Base-by-base conservation (phyloP, 2,329 filamentous ascomycete genomes). In the Botryotinia convoluta region DNA sequence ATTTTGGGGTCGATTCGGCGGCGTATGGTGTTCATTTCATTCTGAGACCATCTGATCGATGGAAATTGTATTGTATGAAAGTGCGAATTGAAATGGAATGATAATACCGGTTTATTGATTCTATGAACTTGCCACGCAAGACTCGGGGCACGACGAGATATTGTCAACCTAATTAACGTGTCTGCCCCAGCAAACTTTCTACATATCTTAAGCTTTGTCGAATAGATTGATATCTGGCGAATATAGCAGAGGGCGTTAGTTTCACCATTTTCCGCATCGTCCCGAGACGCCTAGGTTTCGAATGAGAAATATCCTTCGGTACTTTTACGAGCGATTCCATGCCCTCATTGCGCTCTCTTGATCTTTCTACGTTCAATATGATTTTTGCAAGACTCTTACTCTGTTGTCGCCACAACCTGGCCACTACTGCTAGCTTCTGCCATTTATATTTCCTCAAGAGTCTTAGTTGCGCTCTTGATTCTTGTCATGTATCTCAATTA, bases 11-110 rank as follows among this genome's bases (percentile, higher is more conserved):
- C 18, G 63, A 22, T 60, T 44, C 72, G 51, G 39, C 48, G 77
- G 77, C 77, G 77, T 77, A 75, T 64, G 76, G 77, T 74, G 77
- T 78, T 77, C 42, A 45, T 60, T 60, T 29, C 12, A 69, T 37
- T 29, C 26, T 59, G 59, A 57, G 32, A 51, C 22, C 22, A 39
- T 59, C 59, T 44, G 48, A 68, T 57, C 29, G 37, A 42, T n/a
- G 48, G 39, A 29, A 45, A 39, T 37, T 72, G 70, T 72, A 32
- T 37, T 72, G 70, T 72, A 67, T 59, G 45, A 48, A 48, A 57
- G 18, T 39, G 69, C 10, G n/a, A n/a, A 14, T 32, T 57, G 65
- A 32, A 42, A 57, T 69, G n/a, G 68, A 70, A 62, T 70, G 54
- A 37, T 64, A 67, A 45, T 72, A 54, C 44, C 14, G 68, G 12